A percentile compares a stretch with the other conserved stretches of the same genome.
Evolutionary conservation across 495 filamentous ascomycete species (phyloP).

Genomic region (Penicillium egyptiacum): DNA sequence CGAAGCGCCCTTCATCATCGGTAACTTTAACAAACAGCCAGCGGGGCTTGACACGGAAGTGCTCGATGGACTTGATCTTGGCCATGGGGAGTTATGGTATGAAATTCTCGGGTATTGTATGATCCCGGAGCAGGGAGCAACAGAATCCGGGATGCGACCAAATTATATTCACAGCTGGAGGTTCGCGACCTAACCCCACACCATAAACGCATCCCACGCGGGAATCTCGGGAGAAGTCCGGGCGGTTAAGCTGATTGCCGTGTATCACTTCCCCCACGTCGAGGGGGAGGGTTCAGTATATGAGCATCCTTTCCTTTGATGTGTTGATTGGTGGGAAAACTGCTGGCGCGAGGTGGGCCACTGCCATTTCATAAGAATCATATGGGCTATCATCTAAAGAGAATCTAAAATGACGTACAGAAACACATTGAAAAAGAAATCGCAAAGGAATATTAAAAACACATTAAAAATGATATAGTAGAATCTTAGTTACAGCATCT

Average conservation of each 20-base stretch:
- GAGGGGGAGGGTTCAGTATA: neutral
- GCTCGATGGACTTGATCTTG: conserved; percentile 70
- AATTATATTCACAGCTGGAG: neutral
- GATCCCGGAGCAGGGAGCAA: neutral
- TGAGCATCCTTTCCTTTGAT: neutral
- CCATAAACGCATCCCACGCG: conserved; percentile 20
- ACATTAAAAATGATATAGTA: no score
- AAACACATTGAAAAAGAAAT: no score
- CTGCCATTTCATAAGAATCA: no score
- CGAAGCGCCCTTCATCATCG: conserved; percentile 60
- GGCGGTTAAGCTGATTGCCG: conserved; percentile 10
- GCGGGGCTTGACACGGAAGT: conserved; percentile 74
- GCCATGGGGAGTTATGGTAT: conserved; percentile 47
- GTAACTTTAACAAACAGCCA: conserved; percentile 84
- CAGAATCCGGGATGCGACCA: neutral
- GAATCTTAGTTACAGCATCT: no score
- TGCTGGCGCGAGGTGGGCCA: neutral
- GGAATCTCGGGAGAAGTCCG: conserved; percentile 23
- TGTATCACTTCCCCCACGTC: conserved; percentile 13
- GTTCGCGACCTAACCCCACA: conserved; percentile 2
- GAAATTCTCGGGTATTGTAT: neutral
- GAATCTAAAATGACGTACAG: no score
- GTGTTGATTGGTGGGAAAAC: conserved; percentile 5
- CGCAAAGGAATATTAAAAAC: no score
- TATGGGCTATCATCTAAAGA: no score